Percentiles rank a stretch among this genome's conserved stretches.
phyloP scores from a whole-genome alignment of 2,329 filamentous ascomycete species.

The Cladosporium austrohemisphaericum region DNA sequence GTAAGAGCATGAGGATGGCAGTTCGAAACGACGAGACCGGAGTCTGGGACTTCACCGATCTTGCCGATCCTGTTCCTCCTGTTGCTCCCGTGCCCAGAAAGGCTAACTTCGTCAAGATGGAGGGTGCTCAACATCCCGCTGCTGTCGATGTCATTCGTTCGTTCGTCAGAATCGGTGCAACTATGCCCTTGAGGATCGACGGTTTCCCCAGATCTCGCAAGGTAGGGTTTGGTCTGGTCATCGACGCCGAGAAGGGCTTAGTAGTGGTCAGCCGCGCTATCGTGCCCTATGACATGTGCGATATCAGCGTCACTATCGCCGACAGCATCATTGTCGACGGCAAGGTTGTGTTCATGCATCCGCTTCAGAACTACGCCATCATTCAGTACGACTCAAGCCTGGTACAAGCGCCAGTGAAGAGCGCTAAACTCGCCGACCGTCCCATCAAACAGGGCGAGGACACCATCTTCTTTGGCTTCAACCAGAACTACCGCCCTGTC shows the following conservation, averaged over 20 bases:
- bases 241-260: conserved; percentile 92
- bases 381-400: conserved; percentile 90
- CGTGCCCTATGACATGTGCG: conserved; percentile 93
- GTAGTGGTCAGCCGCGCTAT: conserved; percentile 92
- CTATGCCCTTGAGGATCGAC: conserved; percentile 92
- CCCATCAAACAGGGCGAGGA: conserved; percentile 88
- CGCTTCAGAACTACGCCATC: conserved; percentile 93
- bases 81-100: conserved; percentile 67
- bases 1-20: conserved; percentile 87
- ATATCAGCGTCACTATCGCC: conserved; percentile 92
- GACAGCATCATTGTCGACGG: conserved; percentile 93
- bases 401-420: conserved; percentile 90
- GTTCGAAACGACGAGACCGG: conserved; percentile 86
- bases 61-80: conserved; percentile 76
- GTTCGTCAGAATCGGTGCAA: conserved; percentile 89
- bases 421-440: conserved; percentile 74
- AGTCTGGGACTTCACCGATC: conserved; percentile 88
- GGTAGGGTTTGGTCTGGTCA: conserved; percentile 93
- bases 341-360: conserved; percentile 93
- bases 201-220: conserved; percentile 95
- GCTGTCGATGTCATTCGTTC: conserved; percentile 92
- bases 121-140: conserved; percentile 80
- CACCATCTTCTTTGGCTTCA: conserved; percentile 97
- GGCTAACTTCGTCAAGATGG: conserved; percentile 87
- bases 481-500: conserved; percentile 88